Evolutionary conservation across 202 grass and related monocot genomes (phyloP).

Genomic region (Cymbopogon flexuosus): DNA sequence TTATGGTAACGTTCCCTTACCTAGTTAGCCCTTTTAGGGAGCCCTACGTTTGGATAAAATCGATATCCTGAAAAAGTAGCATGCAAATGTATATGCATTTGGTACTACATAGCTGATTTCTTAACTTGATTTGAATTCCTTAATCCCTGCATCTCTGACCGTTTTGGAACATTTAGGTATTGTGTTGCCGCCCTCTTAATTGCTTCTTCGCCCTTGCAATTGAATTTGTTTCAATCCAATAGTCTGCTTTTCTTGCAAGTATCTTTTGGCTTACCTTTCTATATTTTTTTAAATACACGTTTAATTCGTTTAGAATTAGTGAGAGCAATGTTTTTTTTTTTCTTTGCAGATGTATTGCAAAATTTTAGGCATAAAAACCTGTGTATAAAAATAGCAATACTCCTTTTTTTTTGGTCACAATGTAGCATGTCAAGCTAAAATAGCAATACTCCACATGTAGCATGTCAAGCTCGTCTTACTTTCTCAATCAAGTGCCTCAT

Average conservation of each 20-base stretch:
- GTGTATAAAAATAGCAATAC: not conserved
- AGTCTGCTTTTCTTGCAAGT: not conserved
- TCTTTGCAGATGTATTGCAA: not conserved
- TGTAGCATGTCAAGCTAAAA: too few relatives aligned
- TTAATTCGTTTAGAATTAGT: not conserved
- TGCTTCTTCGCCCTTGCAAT: not conserved
- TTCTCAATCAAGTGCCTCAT: conserved; percentile 21
- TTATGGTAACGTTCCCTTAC: not conserved
- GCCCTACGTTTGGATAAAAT: conserved; percentile 10
- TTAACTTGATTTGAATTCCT: not conserved
- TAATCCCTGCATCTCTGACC: not conserved
- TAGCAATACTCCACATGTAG: too few relatives aligned
- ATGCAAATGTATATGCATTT: not conserved
- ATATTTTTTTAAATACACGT: not conserved
- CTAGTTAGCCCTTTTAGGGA: not conserved
- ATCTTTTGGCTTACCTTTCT: not conserved
- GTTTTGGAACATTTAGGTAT: not conserved
- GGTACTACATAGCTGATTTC: not conserved
- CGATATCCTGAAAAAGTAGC: not conserved
- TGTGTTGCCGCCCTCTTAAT: not conserved
- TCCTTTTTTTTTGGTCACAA: too few relatives aligned
- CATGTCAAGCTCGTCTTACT: not conserved
- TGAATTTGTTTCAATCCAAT: not conserved
- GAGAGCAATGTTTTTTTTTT: not conserved
- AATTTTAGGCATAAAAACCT: not conserved